These are phyloP conservation scores for Plantago ovata DNA, from an alignment of 257 asterid genomes.

Conservation along the genomic window DNA sequence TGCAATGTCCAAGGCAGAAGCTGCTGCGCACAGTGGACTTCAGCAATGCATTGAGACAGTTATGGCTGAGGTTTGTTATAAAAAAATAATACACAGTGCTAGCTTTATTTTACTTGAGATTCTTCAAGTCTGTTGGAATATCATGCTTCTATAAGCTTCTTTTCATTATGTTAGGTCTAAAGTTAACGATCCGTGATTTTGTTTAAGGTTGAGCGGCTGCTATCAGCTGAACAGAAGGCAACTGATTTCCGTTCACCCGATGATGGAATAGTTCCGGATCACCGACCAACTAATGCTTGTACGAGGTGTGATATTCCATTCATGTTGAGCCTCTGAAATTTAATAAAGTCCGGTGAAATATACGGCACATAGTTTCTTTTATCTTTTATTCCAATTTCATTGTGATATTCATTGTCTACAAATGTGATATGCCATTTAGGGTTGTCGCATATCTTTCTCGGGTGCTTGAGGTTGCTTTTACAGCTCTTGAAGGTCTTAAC, in stretches of 20 bases:
- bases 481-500: conserved; percentile 95
- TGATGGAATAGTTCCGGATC: conserved; percentile 91
- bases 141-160: conserved; percentile 6
- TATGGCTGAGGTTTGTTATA: conserved; percentile 85
- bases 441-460: conserved; percentile 95
- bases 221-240: conserved; percentile 90
- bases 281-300: conserved; percentile 95
- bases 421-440: conserved; percentile 34
- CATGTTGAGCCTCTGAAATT: conserved; percentile 15
- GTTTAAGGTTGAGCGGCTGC: conserved; percentile 77
- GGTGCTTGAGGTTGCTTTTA: conserved; percentile 95
- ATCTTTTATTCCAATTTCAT: conserved; percentile 4
- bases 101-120: neutral
- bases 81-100: conserved; percentile 7
- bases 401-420: neutral
- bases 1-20: conserved; percentile 95
- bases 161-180: conserved; percentile 13
- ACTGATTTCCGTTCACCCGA: conserved; percentile 91
- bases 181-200: conserved; percentile 21
- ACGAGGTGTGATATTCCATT: conserved; percentile 48
- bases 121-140: neutral
- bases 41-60: conserved; percentile 97
- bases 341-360: conserved; percentile 5
- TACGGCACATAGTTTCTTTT: neutral
- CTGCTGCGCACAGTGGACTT: conserved; percentile 97